Evolutionary conservation across 2,329 filamentous ascomycete genomes (phyloP).

Genomic region (Pleoardoris graminearum): DNA sequence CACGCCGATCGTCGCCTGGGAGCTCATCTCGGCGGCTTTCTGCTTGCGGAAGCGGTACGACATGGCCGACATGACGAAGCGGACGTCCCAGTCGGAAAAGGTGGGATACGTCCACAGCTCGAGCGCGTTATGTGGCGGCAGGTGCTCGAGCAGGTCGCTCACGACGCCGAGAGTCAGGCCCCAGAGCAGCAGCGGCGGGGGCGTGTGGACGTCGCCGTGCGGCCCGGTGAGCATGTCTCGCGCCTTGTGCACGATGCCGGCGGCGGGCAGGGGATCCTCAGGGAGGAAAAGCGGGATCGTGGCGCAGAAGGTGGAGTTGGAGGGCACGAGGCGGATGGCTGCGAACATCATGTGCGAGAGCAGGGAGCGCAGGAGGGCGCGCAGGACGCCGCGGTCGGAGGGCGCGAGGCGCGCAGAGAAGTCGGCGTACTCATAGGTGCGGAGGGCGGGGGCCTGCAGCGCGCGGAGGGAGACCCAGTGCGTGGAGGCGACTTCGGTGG

Average conservation of each 20-base stretch:
- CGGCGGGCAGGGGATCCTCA: conserved; percentile 17
- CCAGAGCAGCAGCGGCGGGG: conserved; percentile 66
- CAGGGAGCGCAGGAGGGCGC: conserved; percentile 58
- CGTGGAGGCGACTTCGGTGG: conserved; percentile 67
- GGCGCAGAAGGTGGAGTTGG: conserved; percentile 62
- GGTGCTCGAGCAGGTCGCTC: conserved; percentile 68
- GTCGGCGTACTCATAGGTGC: conserved; percentile 66
- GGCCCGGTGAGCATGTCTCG: conserved; percentile 22
- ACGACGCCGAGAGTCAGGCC: conserved; percentile 69
- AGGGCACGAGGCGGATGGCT: conserved; percentile 64
- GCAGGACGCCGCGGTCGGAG: conserved; percentile 58
- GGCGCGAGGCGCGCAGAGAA: conserved; percentile 64
- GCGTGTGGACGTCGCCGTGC: conserved; percentile 35
- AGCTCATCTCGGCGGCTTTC: conserved; percentile 38
- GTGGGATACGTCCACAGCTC: conserved; percentile 69
- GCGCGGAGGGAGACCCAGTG: conserved; percentile 70
- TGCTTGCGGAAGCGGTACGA: conserved; percentile 58
- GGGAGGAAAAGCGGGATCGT: conserved; percentile 56
- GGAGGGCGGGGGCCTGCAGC: conserved; percentile 62
- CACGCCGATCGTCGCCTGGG: conserved; percentile 9
- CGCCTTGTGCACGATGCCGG: conserved; percentile 14
- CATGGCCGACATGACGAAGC: conserved; percentile 62
- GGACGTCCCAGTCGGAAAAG: conserved; percentile 66
- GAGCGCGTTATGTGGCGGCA: conserved; percentile 66
- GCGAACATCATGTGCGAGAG: conserved; percentile 70